Base-by-base conservation (phyloP, 352 stramenopile species). In the Phytopythium delawarense region DNA sequence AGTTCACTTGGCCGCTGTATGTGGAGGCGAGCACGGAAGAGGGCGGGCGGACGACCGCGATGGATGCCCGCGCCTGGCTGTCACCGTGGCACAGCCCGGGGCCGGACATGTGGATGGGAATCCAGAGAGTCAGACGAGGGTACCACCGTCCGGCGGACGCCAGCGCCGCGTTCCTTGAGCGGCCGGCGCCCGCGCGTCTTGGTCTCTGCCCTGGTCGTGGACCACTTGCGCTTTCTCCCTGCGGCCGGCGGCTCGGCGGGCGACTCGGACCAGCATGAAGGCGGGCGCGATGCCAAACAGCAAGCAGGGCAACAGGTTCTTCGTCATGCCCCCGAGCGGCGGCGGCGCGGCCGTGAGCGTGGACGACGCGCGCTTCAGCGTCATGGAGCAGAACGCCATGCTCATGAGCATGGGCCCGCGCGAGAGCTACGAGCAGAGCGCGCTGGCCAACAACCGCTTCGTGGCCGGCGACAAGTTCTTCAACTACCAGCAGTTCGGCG, bases 401-500 rank as follows among this genome's bases (percentile, higher is more conserved):
- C 63, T 64, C 18, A 66, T 69, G 65, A 67, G 62, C 7, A 71
- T 69, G 45, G 63, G 65, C 16, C 50, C 64, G 7, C 62, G 70
- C 32, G 72, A 78, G 37, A 79, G 66, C 44, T 32, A 66, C 52
- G 69, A 76, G 45, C 72, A 63, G 37, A 56, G 59, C 40, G 66
- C 54, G 37, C 62, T 74, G 57, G 42, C 61, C 51, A 74, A 71
- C 64, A 78, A 80, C 55, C 64, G 72, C 20, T 80, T 80, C 69
- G 76, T 91, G 59, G 75, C 61, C 23, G 74, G 63, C 18, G 55
- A 77, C 65, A 77, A 82, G 64, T 79, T 84, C 53, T 79, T 81
- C 63, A 87, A 87, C 61, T 86, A 89, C 58, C 77, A 92, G 57
- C 71, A 84, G 59, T 92, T 87, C 69, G 82, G 81, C 39, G 78